Percentiles rank a stretch among this genome's conserved stretches.
These are phyloP conservation scores for Syncephalastrum racemosum DNA, from an alignment of 371 early-diverging fungal genomes.

Conservation along the genomic window DNA sequence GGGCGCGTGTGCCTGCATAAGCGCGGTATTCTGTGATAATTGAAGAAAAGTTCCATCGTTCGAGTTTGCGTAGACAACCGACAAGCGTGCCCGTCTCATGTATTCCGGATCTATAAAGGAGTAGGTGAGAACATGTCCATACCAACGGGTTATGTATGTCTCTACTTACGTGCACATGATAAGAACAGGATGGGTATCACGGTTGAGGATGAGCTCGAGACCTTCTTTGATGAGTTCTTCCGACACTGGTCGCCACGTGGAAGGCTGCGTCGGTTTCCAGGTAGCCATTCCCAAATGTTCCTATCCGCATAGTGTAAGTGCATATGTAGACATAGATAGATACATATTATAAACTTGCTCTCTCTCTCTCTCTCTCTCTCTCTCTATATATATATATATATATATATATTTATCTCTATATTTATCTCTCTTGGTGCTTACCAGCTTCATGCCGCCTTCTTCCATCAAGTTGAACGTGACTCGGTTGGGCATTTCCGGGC, in stretches of 20 bases:
- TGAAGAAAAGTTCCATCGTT: conserved; percentile 95
- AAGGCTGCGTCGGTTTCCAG: conserved; percentile 50
- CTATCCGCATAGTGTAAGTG: conserved; percentile 18
- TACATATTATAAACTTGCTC: neutral
- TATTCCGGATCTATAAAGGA: conserved; percentile 64
- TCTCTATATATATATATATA: too few species aligned
- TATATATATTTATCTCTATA: too few species aligned
- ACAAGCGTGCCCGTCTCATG: conserved; percentile 79
- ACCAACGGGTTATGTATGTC: neutral
- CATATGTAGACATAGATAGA: neutral
- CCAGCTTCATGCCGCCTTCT: conserved; percentile 72
- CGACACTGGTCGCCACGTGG: conserved; percentile 88
- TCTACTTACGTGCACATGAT: conserved; percentile 84
- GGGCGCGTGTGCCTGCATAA: conserved; percentile 85
- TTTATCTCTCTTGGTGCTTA: conserved; percentile 25
- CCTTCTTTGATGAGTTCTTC: conserved; percentile 95
- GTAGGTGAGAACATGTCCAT: neutral
- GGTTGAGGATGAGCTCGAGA: conserved; percentile 79
- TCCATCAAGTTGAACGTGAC: conserved; percentile 80
- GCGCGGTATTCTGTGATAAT: conserved; percentile 93
- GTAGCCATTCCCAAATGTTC: conserved; percentile 70
- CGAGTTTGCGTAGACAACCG: conserved; percentile 91
- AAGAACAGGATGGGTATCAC: conserved; percentile 78
- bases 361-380: too few species aligned
- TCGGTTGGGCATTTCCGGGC: conserved; percentile 83